Conservation (phyloP, 1,139 yeast species). For the Eremothecium sinecaudum region DNA sequence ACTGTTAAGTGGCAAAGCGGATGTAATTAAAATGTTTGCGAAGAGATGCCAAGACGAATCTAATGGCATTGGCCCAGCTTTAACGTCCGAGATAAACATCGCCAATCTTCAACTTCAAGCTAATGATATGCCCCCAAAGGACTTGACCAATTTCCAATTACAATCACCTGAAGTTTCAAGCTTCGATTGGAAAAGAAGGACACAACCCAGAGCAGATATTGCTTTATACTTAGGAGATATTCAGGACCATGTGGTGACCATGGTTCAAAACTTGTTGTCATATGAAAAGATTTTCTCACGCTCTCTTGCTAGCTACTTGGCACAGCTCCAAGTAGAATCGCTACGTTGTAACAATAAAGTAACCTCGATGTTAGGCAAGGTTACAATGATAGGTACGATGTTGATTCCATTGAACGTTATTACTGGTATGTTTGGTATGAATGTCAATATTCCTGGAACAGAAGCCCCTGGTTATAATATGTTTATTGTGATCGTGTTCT, state of each 20-base stretch:
- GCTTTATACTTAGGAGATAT: slow-evolving; percentile 82
- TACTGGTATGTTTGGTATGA: slow-evolving; percentile 95
- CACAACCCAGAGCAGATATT: slow-evolving; percentile 73
- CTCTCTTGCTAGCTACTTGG: slow-evolving; percentile 84
- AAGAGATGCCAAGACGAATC: slow-evolving; percentile 78
- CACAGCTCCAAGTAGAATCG: slow-evolving; percentile 88
- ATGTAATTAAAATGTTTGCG: slow-evolving; percentile 94
- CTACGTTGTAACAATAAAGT: slow-evolving; percentile 76
- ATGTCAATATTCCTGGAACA: slow-evolving; percentile 78
- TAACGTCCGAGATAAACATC: slow-evolving; percentile 32
- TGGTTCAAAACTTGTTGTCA: slow-evolving; percentile 82
- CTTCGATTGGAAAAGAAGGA: slow-evolving; percentile 18
- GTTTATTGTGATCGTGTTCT: slow-evolving; percentile 61
- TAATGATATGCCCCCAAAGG: not conserved
- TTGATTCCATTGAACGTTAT: slow-evolving; percentile 82
- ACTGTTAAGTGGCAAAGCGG: slow-evolving; percentile 86
- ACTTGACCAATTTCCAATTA: too few species aligned
- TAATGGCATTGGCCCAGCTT: slow-evolving; percentile 32
- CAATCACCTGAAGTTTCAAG: not conserved
- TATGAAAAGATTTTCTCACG: slow-evolving; percentile 90
- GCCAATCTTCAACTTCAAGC: slow-evolving; percentile 25
- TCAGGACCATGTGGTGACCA: slow-evolving; percentile 93
- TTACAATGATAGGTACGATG: slow-evolving; percentile 83
- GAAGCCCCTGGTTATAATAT: slow-evolving; percentile 37
- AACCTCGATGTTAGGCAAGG: slow-evolving; percentile 79